A percentile compares a stretch with the other conserved stretches of the same genome.
phyloP scores from a whole-genome alignment of 108 stramenopile genomes.

The Bacterosira constricta region DNA sequence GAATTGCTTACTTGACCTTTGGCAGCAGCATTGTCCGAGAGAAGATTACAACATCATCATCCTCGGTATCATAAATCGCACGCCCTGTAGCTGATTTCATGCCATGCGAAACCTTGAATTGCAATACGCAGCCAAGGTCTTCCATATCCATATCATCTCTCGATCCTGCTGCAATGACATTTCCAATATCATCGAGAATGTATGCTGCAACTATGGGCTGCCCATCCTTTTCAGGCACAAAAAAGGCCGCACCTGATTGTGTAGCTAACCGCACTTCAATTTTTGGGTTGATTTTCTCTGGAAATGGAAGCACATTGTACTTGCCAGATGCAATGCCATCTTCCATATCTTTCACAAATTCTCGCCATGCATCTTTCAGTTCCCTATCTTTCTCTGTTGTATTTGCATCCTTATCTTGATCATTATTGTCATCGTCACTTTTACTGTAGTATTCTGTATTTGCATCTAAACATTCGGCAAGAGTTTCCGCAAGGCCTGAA shows the following conservation, averaged over 20 bases:
- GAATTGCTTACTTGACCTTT: no score
- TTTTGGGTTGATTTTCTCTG: constrained; percentile 32
- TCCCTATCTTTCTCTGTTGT: constrained; percentile 5
- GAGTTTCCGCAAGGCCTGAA: constrained; percentile 31
- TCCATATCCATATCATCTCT: constrained; percentile 53
- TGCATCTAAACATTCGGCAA: constrained; percentile 46
- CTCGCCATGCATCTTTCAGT: constrained; percentile 41
- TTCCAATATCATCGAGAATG: constrained; percentile 41
- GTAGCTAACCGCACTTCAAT: constrained; percentile 37
- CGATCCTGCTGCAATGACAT: constrained; percentile 56
- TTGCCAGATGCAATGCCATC: constrained; percentile 20
- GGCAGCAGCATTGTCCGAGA: constrained; percentile 34
- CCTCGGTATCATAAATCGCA: constrained; percentile 39
- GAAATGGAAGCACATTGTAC: constrained; percentile 35
- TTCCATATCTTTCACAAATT: constrained; percentile 51
- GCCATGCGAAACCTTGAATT: constrained; percentile 24
- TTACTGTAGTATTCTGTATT: constrained; percentile 42
- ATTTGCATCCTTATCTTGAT: constrained; percentile 6
- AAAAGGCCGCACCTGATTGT: constrained; percentile 45
- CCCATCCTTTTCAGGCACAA: constrained; percentile 19
- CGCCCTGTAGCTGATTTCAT: constrained; percentile 31
- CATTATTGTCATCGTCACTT: constrained; percentile 21
- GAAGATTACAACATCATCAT: constrained; percentile 28
- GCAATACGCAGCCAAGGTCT: constrained; percentile 36
- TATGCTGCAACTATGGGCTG: constrained; percentile 50